Percentiles rank a stretch among this genome's conserved stretches.
Evolutionary conservation across 352 stramenopile species (phyloP).

Genomic region (Phytophthora meadii): DNA sequence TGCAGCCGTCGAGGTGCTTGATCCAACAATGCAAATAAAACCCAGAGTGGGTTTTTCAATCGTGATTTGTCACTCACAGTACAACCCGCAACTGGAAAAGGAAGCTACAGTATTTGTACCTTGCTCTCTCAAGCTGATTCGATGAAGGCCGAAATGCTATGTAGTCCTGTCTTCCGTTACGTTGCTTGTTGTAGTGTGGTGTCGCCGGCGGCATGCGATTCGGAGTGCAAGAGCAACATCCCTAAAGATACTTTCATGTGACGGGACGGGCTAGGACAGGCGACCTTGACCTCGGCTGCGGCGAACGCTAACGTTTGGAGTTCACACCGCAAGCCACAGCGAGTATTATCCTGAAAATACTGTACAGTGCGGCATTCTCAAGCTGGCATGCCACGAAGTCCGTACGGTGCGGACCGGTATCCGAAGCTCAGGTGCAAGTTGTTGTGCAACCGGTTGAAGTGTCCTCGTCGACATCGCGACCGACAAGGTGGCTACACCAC

Average conservation of each 20-base stretch:
- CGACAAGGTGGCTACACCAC: slow-evolving; percentile 12
- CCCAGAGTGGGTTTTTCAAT: slow-evolving; percentile 15
- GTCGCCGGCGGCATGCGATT: neutral
- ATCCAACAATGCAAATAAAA: slow-evolving; percentile 6
- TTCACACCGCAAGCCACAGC: slow-evolving; percentile 1
- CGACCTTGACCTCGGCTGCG: slow-evolving; percentile 10
- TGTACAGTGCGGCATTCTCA: neutral
- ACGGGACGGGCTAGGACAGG: slow-evolving; percentile 19
- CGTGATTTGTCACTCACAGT: slow-evolving; percentile 19
- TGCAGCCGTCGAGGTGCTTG: slow-evolving; percentile 4
- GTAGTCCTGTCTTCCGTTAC: too few species aligned
- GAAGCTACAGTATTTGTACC: too few species aligned
- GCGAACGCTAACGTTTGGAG: neutral
- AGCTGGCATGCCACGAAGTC: neutral
- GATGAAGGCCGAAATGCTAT: too few species aligned
- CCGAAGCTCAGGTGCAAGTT: neutral
- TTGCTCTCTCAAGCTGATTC: too few species aligned
- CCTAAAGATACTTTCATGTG: slow-evolving; percentile 34
- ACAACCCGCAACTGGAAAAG: too few species aligned
- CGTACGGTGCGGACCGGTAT: neutral
- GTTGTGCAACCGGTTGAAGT: slow-evolving; percentile 17
- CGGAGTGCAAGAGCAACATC: neutral
- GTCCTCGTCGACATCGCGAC: slow-evolving; percentile 13
- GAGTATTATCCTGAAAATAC: too few species aligned
- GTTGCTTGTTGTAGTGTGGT: too few species aligned